These are phyloP conservation scores for Albophoma yamanashiensis DNA, from an alignment of 2,329 filamentous ascomycete species.

Conservation along the genomic window DNA sequence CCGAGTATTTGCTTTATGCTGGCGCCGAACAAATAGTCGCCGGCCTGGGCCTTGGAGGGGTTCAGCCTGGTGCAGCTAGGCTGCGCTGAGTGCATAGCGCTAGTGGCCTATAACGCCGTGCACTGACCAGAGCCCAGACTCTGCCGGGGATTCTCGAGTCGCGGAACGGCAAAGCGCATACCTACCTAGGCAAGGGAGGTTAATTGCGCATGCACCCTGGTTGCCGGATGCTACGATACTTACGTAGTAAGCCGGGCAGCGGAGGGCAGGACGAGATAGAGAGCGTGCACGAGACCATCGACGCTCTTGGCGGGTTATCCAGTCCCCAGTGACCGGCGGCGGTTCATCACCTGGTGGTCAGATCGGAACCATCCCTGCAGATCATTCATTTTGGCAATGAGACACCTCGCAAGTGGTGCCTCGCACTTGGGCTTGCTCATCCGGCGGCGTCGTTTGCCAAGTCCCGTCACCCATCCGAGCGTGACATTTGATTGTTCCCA, in stretches of 20 bases:
- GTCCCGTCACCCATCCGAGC: neutral
- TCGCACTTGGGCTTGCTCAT: neutral
- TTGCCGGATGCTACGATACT: neutral
- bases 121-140: neutral
- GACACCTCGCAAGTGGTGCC: neutral
- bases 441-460: neutral
- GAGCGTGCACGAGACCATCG: neutral
- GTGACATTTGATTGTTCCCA: neutral
- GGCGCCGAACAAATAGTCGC: too few species aligned
- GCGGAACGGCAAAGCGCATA: neutral
- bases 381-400: neutral
- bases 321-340: neutral
- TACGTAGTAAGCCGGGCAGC: too few species aligned
- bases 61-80: neutral
- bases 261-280: neutral
- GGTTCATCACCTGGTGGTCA: neutral
- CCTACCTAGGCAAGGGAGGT: neutral
- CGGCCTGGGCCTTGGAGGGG: neutral
- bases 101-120: neutral
- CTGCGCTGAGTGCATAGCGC: neutral
- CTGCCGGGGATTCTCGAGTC: neutral
- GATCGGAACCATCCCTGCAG: neutral
- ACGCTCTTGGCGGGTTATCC: neutral
- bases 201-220: neutral
- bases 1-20: neutral